phyloP scores from a whole-genome alignment of 208 protist genomes.

The Acanthamoeba royreba region DNA sequence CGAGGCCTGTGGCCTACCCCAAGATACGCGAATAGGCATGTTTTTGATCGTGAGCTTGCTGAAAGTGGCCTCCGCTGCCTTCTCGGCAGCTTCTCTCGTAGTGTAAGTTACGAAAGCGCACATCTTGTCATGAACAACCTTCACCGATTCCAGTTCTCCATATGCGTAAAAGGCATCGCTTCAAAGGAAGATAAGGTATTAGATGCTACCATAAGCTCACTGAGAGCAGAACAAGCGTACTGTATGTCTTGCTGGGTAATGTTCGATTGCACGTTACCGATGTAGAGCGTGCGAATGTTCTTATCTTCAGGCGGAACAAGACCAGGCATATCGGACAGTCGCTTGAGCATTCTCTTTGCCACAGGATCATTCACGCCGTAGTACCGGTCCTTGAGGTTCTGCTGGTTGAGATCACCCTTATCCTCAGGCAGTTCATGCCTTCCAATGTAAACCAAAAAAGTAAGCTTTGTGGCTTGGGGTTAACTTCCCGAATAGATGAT shows the following conservation, averaged over 20 bases:
- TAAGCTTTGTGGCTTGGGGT: neutral
- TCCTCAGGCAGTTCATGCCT: slow-evolving; percentile 71
- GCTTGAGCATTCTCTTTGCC: slow-evolving; percentile 79
- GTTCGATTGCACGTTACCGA: slow-evolving; percentile 63
- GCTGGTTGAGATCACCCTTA: slow-evolving; percentile 70
- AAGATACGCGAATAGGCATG: slow-evolving; percentile 44
- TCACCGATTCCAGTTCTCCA: slow-evolving; percentile 42
- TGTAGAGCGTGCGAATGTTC: slow-evolving; percentile 71
- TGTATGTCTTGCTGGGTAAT: slow-evolving; percentile 70
- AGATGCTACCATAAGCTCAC: no score
- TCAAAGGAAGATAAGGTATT: neutral
- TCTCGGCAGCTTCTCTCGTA: slow-evolving; percentile 52
- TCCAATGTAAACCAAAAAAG: slow-evolving; percentile 36
- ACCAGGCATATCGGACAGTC: neutral
- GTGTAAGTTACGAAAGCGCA: slow-evolving; percentile 72
- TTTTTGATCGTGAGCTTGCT: slow-evolving; percentile 47
- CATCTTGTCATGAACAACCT: neutral
- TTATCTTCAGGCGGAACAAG: slow-evolving; percentile 66
- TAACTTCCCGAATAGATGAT: slow-evolving; percentile 61
- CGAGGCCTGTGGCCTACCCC: slow-evolving; percentile 46
- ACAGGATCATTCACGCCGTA: slow-evolving; percentile 84
- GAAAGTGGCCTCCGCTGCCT: slow-evolving; percentile 39
- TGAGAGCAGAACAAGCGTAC: slow-evolving; percentile 27
- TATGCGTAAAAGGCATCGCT: slow-evolving; percentile 49
- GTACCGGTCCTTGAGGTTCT: slow-evolving; percentile 86